Conservation (phyloP, 352 stramenopile species). For the Phytophthora chlamydospora region DNA sequence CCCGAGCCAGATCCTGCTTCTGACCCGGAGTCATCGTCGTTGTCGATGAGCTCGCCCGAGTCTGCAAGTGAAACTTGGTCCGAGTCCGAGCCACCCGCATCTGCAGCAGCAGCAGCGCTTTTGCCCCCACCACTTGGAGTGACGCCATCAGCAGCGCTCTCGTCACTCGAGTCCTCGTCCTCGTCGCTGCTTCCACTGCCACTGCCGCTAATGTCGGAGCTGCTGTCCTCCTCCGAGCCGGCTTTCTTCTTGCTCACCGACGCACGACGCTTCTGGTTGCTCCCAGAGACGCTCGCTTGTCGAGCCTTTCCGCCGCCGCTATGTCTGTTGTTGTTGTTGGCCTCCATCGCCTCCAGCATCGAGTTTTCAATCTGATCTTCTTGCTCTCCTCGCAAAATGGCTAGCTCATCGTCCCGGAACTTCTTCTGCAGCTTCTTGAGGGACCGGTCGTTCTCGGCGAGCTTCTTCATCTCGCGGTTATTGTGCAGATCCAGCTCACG, state of each 20-base stretch:
- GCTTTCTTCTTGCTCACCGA: slow-evolving; percentile 45
- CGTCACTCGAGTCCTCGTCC: slow-evolving; percentile 62
- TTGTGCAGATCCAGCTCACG: slow-evolving; percentile 92
- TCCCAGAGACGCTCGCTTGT: slow-evolving; percentile 33
- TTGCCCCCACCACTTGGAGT: slow-evolving; percentile 18
- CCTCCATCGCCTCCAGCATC: slow-evolving; percentile 51
- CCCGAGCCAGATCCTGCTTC: slow-evolving; percentile 44
- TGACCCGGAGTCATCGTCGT: slow-evolving; percentile 79
- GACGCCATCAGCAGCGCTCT: slow-evolving; percentile 37
- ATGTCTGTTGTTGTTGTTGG: slow-evolving; percentile 50
- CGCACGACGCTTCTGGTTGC: slow-evolving; percentile 56
- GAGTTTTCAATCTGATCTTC: slow-evolving; percentile 78
- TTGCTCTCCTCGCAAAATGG: slow-evolving; percentile 88
- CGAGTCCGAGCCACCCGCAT: slow-evolving; percentile 57
- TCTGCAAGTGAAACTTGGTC: slow-evolving; percentile 86
- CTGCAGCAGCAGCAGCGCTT: slow-evolving; percentile 1
- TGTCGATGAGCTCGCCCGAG: slow-evolving; percentile 83
- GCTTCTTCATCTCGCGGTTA: slow-evolving; percentile 84
- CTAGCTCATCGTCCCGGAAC: slow-evolving; percentile 91
- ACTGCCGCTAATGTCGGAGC: slow-evolving; percentile 49
- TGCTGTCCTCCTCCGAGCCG: slow-evolving; percentile 49
- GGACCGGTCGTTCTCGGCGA: slow-evolving; percentile 87
- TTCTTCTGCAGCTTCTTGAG: slow-evolving; percentile 95
- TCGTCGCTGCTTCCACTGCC: slow-evolving; percentile 44
- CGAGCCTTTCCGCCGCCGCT: slow-evolving; percentile 34